These are phyloP conservation scores for Kwoniella dejecticola DNA, from an alignment of 768 basidiomycete genomes.

Conservation along the genomic window DNA sequence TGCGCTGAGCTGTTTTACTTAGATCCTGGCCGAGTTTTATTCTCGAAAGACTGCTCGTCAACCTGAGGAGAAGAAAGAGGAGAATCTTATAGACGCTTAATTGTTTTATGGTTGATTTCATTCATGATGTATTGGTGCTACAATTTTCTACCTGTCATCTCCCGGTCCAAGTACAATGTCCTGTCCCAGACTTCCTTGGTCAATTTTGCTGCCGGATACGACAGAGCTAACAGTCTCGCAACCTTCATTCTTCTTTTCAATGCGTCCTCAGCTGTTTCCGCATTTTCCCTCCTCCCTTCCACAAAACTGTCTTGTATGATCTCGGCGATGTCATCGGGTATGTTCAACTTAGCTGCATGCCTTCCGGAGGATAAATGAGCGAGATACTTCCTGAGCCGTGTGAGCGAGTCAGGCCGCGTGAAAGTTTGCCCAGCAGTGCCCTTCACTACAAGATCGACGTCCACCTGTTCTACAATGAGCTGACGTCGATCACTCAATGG, in stretches of 20 bases:
- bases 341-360: conserved; percentile 27
- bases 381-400: conserved; percentile 20
- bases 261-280: conserved; percentile 37
- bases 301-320: conserved; percentile 50
- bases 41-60: conserved; percentile 64
- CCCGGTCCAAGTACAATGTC: conserved; percentile 34
- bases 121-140: conserved; percentile 7
- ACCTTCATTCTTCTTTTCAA: conserved; percentile 51
- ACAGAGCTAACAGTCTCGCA: conserved; percentile 45
- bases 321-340: conserved; percentile 43
- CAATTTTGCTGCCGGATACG: conserved; percentile 27
- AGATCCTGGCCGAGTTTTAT: conserved; percentile 88
- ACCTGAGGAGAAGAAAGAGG: conserved; percentile 42
- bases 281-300: conserved; percentile 19
- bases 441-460: conserved; percentile 3
- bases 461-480: conserved; percentile 5
- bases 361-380: conserved; percentile 8
- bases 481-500: conserved; percentile 26
- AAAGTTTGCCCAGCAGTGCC: background rate
- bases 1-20: background rate
- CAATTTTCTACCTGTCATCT: conserved; percentile 3
- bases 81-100: conserved; percentile 51
- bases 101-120: conserved; percentile 1
- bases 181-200: conserved; percentile 34
- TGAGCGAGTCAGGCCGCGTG: conserved; percentile 1